phyloP scores from a whole-genome alignment of 2,329 filamentous ascomycete species.

The Akanthomyces dipterigenus region DNA sequence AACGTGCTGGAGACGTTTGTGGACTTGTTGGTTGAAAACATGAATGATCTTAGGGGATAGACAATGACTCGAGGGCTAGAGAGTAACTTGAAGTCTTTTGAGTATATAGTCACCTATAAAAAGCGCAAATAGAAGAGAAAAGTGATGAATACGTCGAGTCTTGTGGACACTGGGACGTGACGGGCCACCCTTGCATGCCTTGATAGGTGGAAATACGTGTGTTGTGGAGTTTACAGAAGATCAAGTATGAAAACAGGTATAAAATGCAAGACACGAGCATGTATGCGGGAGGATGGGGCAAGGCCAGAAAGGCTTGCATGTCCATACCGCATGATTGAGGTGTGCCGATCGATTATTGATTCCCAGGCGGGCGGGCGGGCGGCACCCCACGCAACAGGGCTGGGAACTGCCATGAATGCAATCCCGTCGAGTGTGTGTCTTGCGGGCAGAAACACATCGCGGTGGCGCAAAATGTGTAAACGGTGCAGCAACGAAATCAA shows the following conservation, averaged over 20 bases:
- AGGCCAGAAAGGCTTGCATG: not conserved
- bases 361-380: not conserved
- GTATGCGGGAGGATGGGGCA: not conserved
- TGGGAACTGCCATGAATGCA: no score
- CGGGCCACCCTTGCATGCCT: no score
- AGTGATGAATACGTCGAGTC: no score
- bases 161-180: no score
- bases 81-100: not conserved
- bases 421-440: no score
- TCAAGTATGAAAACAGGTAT: not conserved
- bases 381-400: no score
- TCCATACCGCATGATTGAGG: not conserved
- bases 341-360: not conserved
- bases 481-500: no score
- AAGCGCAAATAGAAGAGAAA: not conserved
- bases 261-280: not conserved
- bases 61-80: not conserved
- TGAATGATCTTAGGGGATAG: slow-evolving; percentile 18
- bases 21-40: slow-evolving; percentile 32
- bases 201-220: not conserved
- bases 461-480: no score
- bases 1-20: slow-evolving; percentile 30
- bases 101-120: not conserved
- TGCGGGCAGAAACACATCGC: no score
- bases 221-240: not conserved